Base-by-base conservation (phyloP, 129 eudicot genomes). In the Escallonia herrerae region DNA sequence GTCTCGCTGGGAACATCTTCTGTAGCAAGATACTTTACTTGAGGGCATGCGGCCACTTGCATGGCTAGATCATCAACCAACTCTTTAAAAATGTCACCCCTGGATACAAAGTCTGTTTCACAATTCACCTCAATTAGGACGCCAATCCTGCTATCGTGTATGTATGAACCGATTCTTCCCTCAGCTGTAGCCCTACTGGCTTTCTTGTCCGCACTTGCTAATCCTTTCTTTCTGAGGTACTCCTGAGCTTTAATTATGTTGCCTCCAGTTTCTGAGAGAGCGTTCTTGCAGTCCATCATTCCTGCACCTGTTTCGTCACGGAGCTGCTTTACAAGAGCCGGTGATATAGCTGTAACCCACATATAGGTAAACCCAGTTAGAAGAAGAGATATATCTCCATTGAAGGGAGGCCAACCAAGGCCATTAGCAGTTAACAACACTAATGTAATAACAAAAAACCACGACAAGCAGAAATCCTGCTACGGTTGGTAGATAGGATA, bases 41-140 rank as follows among this genome's bases (percentile, higher is more conserved):
- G 99, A 69, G 99, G 99, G 77, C 91, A 93, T 2, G 99, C 99
- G 14, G 99, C 99, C 63, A 89, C 99, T 89, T 93, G 96, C 99
- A 93, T 93, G 45, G 99, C 96, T 53, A 93, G 77, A 76, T 93
- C 96, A 52, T 89, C 95, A 33, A 93, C 96, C 56, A 93, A 71
- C 63, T 83, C 95, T 70, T 82, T 86, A 76, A 93, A 93, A 56
- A 93, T 93, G 59, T 93, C 99, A 4, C 99, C 99, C 8, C 96
- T 91, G 15, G 99, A 83, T 22, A 93, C 99, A 54, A 93, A 93
- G 79, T 89, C 99, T 6, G 96, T 93, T 69, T 93, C 99, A 41
- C 96, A 93, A 77, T 93, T 89, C 39, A 86, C 99, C 63, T 93
- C 99, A 15, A 93, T 70, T 0, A 93, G 82, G 71, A 93, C 87